Conservation (phyloP, 2,329 filamentous ascomycete species). For the Arachnomyces sp. region DNA sequence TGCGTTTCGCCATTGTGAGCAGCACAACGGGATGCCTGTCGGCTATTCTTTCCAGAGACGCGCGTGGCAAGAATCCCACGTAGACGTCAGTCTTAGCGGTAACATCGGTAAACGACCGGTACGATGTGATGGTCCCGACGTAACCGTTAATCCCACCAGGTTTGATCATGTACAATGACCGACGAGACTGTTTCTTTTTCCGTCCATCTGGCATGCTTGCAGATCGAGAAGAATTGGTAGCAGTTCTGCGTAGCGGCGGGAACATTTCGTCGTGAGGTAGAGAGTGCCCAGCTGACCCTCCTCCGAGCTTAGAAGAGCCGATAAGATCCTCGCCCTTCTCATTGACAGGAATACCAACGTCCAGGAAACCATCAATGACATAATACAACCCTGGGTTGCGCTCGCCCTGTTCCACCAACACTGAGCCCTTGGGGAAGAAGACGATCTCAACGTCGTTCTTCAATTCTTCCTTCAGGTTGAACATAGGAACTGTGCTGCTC, state of each 20-base stretch:
- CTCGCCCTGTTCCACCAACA: slow-evolving; percentile 92
- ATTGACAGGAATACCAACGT: slow-evolving; percentile 74
- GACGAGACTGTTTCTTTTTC: slow-evolving; percentile 43
- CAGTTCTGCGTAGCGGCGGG: slow-evolving; percentile 38
- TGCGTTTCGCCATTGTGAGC: slow-evolving; percentile 87
- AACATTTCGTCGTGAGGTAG: slow-evolving; percentile 31
- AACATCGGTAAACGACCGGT: slow-evolving; percentile 92
- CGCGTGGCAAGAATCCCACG: slow-evolving; percentile 83
- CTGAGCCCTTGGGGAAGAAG: slow-evolving; percentile 88
- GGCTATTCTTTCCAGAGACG: slow-evolving; percentile 80
- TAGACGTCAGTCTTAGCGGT: slow-evolving; percentile 97
- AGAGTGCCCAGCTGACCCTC: slow-evolving; percentile 12
- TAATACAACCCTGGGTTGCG: slow-evolving; percentile 96
- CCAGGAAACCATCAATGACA: slow-evolving; percentile 91
- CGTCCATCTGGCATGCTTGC: slow-evolving; percentile 22
- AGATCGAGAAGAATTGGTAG: slow-evolving; percentile 34
- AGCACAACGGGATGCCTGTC: slow-evolving; percentile 87
- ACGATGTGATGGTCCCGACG: slow-evolving; percentile 86
- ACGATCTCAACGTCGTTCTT: slow-evolving; percentile 93
- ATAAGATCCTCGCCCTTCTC: slow-evolving; percentile 44
- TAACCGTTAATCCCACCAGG: slow-evolving; percentile 92
- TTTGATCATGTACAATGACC: slow-evolving; percentile 82
- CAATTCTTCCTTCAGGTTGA: slow-evolving; percentile 66
- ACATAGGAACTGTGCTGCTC: slow-evolving; percentile 53
- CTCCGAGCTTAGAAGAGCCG: slow-evolving; percentile 21